Base-by-base conservation (phyloP, 192 early-diverging fungal species). In the Linnemannia hyalina region DNA sequence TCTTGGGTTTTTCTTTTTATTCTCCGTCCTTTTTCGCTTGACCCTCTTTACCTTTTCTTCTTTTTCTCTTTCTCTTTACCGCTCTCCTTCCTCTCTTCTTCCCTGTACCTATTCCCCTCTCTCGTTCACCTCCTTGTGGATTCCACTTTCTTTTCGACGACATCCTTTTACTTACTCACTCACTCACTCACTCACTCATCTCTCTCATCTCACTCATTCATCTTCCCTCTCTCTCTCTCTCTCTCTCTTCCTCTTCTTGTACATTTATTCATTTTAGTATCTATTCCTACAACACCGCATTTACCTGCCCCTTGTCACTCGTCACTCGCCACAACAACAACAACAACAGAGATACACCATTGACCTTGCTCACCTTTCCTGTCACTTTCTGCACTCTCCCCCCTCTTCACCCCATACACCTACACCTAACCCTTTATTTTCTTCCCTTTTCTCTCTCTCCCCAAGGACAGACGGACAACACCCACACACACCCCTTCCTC, bases 341-440 rank as follows among this genome's bases (percentile, higher is more conserved):
- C 44, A 46, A 46, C 3, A 40, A 40, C 38, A 40, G 38, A 40
- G 6, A 6, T 40, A 40, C 38, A 40, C 38, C 38, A 40, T 40
- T 40, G 38, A 40, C 38, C 44, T 15, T 13, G 10, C 42, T 71
- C 36, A 40, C 44, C 35, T 49, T 60, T 47, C 8, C 55, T 81
- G 22, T 80, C 41, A 63, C 72, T 75, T n/a, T 70, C 29, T 60
- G 15, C 68, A 76, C 57, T 38, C 63, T 26, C 23, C 73, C 13
- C 47, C 74, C 54, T 60, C 26, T 73, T 71, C 6, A 18, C 63
- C 23, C 16, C 70, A 36, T 57, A 20, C 46, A 41, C 63, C 4
- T 75, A 38, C 47, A 78, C 87, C 65, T 77, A 90, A 49, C 77
- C 86, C 78, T 88, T 89, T 88, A 88, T 88, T 80, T 80, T 76